These are phyloP conservation scores for Echium plantagineum DNA, from an alignment of 257 asterid genomes.

Conservation along the genomic window DNA sequence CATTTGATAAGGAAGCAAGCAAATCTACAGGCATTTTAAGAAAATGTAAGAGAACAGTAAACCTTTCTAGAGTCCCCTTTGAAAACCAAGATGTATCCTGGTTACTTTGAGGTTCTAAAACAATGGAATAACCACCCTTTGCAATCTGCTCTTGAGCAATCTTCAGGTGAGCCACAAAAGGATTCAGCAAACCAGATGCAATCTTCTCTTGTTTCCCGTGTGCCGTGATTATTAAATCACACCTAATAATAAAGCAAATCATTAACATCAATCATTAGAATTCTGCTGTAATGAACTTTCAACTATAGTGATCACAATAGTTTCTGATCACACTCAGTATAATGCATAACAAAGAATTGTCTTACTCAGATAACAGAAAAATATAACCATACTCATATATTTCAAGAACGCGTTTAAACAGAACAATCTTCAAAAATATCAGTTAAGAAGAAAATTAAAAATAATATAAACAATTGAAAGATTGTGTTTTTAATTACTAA, in stretches of 20 bases:
- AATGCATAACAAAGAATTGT: too few species aligned
- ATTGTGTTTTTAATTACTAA: too few species aligned
- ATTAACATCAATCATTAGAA: constrained; percentile 3
- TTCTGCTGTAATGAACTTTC: constrained; percentile 1
- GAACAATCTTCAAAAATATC: too few species aligned
- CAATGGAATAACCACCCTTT: constrained; percentile 86
- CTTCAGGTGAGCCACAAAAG: constrained; percentile 84
- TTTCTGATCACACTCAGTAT: not conserved
- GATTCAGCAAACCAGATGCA: constrained; percentile 88
- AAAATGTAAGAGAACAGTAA: not conserved
- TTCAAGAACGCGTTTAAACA: too few species aligned
- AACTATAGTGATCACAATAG: not conserved
- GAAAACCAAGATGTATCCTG: constrained; percentile 77
- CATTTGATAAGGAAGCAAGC: not conserved
- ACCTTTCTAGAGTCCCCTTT: constrained; percentile 94
- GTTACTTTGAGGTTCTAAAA: constrained; percentile 51
- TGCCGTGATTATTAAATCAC: constrained; percentile 69
- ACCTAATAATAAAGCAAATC: constrained; percentile 21
- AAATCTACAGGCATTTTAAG: not conserved
- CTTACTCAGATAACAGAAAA: too few species aligned
- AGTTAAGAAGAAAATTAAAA: too few species aligned
- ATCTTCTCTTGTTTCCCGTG: constrained; percentile 85
- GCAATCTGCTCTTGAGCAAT: constrained; percentile 81
- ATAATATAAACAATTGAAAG: too few species aligned
- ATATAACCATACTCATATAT: too few species aligned